Evolutionary conservation across 805 yeast species (phyloP), one percentile per base, ranked within the genome.

Genomic region (Jamesozyma hellenica): DNA sequence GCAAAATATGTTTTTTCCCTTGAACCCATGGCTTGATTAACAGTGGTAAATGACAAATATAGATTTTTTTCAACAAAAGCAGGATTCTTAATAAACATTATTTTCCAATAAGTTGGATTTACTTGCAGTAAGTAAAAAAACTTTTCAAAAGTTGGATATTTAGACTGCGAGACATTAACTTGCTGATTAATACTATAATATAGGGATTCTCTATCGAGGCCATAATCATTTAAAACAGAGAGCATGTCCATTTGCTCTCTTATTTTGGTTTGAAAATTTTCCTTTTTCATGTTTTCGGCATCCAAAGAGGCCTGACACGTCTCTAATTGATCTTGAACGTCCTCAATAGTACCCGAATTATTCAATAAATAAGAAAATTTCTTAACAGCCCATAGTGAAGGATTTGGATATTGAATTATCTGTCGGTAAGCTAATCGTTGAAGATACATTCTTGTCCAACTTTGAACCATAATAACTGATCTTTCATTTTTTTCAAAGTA

Each of bases 51-150:
- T 1, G 51, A 49, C 10, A 52, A 49, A 40, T 51, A 65, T 14
- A 45, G 50, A 40, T 55, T 56, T 14, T 48, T 50, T 32, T 48
- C 49, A 17, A 51, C 52, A 46, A 56, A 56, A 2, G 41, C 46
- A n/a, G 53, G 54, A 30, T 63, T 60, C 9, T 58, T 50, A 13
- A 64, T 57, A 40, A 76, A 72, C 28, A 85, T 58, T 12, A 75
- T 62, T 2, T 77, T 67, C 53, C 88, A 69, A 52, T 90, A 90
- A 1, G 60, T 56, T 0, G 95, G 83, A 51, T 84, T 85, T 0
- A 94, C 82, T 56, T 92, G 97, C 33, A 92, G 59, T 19, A 90
- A 62, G 53, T 81, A 92, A 49, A 92, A 79, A 38, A 90, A 54
- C 17, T 83, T 81, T 50, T 81, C 95, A 58, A 82, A 83, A 5